Percentiles rank a stretch among this genome's conserved stretches.
These are phyloP conservation scores for Trichophyton rubrum DNA, from an alignment of 2,329 filamentous ascomycete genomes.

Conservation along the genomic window DNA sequence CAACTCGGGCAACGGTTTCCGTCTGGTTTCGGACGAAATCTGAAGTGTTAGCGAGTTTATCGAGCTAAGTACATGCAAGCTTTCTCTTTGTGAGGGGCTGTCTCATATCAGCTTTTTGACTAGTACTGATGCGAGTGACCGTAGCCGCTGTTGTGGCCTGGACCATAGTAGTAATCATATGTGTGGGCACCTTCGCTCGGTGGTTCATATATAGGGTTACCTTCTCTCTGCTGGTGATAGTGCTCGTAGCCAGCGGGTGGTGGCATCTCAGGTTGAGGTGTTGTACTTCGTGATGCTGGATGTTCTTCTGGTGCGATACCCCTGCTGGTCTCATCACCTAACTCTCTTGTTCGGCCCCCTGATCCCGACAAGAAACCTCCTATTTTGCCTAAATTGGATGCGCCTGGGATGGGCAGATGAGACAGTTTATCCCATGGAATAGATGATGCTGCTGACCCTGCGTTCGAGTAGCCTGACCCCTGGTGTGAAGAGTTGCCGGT, in stretches of 20 bases:
- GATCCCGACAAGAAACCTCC: conserved; percentile 19
- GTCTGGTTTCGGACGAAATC: background rate
- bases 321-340: conserved; percentile 2
- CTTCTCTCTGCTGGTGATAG: conserved; percentile 10
- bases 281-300: background rate
- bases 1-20: background rate
- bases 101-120: background rate
- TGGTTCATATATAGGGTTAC: conserved; percentile 12
- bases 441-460: conserved; percentile 15
- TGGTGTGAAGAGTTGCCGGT: conserved; percentile 8
- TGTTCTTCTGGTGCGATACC: background rate
- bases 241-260: conserved; percentile 14
- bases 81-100: too few relatives aligned
- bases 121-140: background rate
- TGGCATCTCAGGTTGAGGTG: background rate
- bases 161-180: conserved; percentile 14
- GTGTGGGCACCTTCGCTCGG: conserved; percentile 15
- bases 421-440: conserved; percentile 23
- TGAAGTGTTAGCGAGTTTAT: background rate
- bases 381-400: conserved; percentile 27
- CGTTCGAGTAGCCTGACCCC: background rate
- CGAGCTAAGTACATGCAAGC: background rate
- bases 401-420: conserved; percentile 26
- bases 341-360: background rate
- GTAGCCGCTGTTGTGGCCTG: conserved; percentile 1